These are phyloP conservation scores for Trichoderma sp. DNA, from an alignment of 2,329 filamentous ascomycete species.

Conservation along the genomic window DNA sequence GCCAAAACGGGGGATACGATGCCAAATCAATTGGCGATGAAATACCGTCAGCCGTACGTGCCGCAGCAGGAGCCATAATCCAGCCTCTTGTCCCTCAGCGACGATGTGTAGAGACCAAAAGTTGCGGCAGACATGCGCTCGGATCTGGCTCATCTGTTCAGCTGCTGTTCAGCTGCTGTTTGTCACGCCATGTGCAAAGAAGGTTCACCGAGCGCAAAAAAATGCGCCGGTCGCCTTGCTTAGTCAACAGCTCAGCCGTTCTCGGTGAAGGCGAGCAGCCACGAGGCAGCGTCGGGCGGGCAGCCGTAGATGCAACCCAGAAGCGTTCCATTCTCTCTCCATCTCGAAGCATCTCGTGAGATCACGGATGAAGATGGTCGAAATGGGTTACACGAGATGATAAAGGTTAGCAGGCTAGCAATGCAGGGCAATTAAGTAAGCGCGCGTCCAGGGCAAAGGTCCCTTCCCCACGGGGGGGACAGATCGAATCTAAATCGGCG, in stretches of 20 bases:
- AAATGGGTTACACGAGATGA: neutral
- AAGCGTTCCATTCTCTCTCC: neutral
- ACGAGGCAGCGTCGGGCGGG: neutral
- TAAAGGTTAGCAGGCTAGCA: neutral
- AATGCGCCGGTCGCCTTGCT: conserved; percentile 5
- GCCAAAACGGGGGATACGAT: conserved; percentile 37
- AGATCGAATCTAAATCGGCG: conserved; percentile 13
- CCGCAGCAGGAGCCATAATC: conserved; percentile 38
- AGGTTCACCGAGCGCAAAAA: conserved; percentile 18
- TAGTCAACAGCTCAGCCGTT: conserved; percentile 9
- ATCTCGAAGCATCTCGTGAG: neutral
- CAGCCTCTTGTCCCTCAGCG: neutral
- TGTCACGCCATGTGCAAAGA: neutral
- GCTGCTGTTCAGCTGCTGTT: neutral
- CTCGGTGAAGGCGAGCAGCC: neutral
- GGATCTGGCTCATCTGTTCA: neutral
- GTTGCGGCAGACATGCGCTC: neutral
- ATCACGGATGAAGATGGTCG: neutral
- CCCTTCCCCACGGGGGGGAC: conserved; percentile 10
- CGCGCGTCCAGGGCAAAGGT: neutral
- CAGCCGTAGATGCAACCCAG: neutral
- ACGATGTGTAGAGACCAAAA: neutral
- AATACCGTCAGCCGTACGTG: conserved; percentile 35
- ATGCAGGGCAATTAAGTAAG: neutral
- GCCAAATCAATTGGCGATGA: conserved; percentile 35